Evolutionary conservation across 331 rosid genomes (phyloP).

Genomic region (Quercus tomentella): DNA sequence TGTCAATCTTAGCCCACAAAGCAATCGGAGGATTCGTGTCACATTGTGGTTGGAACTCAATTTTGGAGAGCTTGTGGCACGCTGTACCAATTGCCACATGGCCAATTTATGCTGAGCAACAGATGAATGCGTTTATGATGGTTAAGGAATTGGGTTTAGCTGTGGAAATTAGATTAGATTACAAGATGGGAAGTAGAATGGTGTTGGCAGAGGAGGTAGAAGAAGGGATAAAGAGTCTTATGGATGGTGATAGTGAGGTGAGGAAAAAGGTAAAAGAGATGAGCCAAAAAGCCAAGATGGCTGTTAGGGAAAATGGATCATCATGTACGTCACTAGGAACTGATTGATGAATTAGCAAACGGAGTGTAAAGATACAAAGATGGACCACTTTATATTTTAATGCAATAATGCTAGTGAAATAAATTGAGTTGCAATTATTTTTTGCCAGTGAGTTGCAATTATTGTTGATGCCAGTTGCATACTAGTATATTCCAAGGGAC

Average conservation of each 20-base stretch:
- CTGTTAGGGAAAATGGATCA: background rate
- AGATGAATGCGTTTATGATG: background rate
- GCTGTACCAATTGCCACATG: conserved; percentile 17
- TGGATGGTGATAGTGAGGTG: background rate
- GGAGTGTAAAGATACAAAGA: background rate
- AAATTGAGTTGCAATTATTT: no score
- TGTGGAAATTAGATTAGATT: background rate
- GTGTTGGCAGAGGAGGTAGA: background rate
- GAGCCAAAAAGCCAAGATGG: background rate
- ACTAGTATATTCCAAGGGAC: no score
- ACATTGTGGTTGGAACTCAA: conserved; percentile 8
- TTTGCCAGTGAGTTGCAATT: no score
- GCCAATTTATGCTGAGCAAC: conserved; percentile 4
- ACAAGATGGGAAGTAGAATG: background rate
- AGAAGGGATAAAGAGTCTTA: background rate
- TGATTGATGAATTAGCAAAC: background rate
- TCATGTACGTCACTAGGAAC: background rate
- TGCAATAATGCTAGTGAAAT: no score
- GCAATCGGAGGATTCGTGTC: conserved; percentile 18
- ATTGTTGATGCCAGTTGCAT: no score
- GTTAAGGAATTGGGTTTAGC: conserved; percentile 3
- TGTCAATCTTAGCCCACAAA: background rate
- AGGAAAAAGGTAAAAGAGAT: background rate
- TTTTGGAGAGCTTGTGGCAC: conserved; percentile 15
- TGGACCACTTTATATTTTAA: background rate